Percentiles rank a stretch among this genome's conserved stretches.
Evolutionary conservation across 306 rosid genomes (phyloP).

Genomic region (Castanospermum australe): DNA sequence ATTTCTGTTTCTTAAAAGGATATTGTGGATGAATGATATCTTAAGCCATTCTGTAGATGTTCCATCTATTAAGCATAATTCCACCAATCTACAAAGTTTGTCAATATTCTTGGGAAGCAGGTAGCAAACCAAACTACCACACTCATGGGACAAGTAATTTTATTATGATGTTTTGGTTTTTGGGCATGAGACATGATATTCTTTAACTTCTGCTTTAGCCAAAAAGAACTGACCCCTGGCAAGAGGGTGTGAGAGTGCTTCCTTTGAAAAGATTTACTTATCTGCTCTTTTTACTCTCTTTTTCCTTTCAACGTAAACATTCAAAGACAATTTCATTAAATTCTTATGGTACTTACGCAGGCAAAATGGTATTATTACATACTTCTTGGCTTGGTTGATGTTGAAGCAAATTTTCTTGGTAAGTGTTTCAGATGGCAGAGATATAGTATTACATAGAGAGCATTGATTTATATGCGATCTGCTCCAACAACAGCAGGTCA

Average conservation of each 20-base stretch:
- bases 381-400: slow-evolving; percentile 75
- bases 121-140: neutral
- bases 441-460: neutral
- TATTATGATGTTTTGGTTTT: neutral
- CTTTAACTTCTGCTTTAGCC: neutral
- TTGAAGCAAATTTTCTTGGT: slow-evolving; percentile 87
- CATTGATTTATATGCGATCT: neutral
- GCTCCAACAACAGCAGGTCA: neutral
- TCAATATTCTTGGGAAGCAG: neutral
- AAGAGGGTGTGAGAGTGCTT: neutral
- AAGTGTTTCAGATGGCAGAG: neutral
- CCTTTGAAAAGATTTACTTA: neutral
- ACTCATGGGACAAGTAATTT: neutral
- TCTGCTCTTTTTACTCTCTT: neutral
- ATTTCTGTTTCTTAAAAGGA: neutral
- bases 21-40: neutral
- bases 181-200: neutral
- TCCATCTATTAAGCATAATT: neutral
- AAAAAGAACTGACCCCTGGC: neutral
- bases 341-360: slow-evolving; percentile 39
- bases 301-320: neutral
- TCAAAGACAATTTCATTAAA: neutral
- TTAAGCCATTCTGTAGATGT: neutral
- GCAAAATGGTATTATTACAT: slow-evolving; percentile 81
- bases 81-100: neutral